Evolutionary conservation across 805 yeast species (phyloP).

Genomic region (Kregervanrija pseudodelftensis): DNA sequence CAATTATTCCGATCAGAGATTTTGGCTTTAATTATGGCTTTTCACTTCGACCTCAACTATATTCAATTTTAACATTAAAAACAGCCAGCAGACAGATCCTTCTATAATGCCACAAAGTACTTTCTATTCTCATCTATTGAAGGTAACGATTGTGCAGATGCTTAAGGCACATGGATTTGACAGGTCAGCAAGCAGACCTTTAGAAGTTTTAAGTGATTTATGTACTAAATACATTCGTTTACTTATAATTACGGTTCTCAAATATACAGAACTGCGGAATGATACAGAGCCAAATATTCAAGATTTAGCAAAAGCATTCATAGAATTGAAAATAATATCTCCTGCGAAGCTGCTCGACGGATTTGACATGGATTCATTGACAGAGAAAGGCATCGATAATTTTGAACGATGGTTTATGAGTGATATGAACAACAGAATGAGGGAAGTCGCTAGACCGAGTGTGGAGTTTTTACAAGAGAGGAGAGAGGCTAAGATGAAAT

Average conservation of each 20-base stretch:
- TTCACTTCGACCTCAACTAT: no score
- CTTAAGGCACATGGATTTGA: constrained; percentile 82
- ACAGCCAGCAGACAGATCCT: no score
- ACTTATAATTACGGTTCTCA: constrained; percentile 42
- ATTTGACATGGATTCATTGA: constrained; percentile 39
- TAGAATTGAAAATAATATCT: constrained; percentile 52
- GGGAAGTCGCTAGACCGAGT: constrained; percentile 30
- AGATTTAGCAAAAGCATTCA: constrained; percentile 68
- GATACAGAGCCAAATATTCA: constrained; percentile 36
- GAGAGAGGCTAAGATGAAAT: constrained; percentile 12
- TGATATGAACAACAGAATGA: constrained; percentile 35
- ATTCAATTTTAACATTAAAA: no score
- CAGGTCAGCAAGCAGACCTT: constrained; percentile 58
- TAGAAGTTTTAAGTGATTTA: constrained; percentile 74
- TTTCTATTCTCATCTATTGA: constrained; percentile 25
- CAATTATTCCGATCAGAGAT: no score
- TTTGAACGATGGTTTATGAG: constrained; percentile 54
- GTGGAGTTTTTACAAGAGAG: constrained; percentile 19
- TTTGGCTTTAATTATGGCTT: no score
- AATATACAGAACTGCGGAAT: constrained; percentile 41
- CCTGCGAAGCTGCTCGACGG: constrained; percentile 52
- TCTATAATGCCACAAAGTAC: constrained; percentile 17
- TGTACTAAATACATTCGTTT: constrained; percentile 56
- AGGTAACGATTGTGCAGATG: constrained; percentile 39
- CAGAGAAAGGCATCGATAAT: constrained; percentile 38